phyloP scores from a whole-genome alignment of 805 yeast genomes.

The Teunomyces gatunensis region DNA sequence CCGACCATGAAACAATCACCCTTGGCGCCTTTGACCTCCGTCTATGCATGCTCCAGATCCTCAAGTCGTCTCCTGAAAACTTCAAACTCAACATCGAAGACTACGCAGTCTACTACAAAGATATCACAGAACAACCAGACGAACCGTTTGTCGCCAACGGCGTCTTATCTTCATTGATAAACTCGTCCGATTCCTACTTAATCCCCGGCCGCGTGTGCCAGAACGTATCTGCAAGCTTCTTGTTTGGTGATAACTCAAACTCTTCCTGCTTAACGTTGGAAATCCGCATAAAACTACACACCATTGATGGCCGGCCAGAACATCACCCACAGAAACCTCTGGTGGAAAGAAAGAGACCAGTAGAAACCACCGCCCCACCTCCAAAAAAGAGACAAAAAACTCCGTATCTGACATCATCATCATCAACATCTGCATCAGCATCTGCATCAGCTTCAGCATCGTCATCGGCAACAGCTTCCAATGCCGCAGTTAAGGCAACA shows the following conservation, averaged over 20 bases:
- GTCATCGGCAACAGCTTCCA: constrained; percentile 6
- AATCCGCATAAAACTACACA: constrained; percentile 50
- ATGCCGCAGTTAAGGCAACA: constrained; percentile 38
- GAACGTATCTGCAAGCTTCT: constrained; percentile 47
- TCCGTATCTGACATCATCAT: constrained; percentile 5
- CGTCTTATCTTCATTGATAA: constrained; percentile 29
- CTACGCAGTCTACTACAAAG: constrained; percentile 46
- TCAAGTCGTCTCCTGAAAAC: constrained; percentile 41
- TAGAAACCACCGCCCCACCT: constrained; percentile 7
- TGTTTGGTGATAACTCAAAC: constrained; percentile 33
- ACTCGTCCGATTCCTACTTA: constrained; percentile 22
- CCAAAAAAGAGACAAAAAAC: constrained; percentile 10
- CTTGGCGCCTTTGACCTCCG: constrained; percentile 44
- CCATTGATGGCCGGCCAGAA: constrained; percentile 21
- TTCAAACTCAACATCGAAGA: constrained; percentile 38
- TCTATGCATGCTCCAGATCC: constrained; percentile 36
- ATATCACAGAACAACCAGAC: constrained; percentile 47
- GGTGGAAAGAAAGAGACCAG: constrained; percentile 1
- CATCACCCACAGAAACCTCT: not conserved
- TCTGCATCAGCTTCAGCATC: not conserved
- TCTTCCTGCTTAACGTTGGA: constrained; percentile 52
- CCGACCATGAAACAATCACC: constrained; percentile 29
- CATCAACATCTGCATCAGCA: constrained; percentile 4
- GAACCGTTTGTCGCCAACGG: constrained; percentile 48
- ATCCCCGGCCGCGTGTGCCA: constrained; percentile 58